Base-by-base conservation (phyloP, 768 basidiomycete species). In the Lactifluus piperatus region DNA sequence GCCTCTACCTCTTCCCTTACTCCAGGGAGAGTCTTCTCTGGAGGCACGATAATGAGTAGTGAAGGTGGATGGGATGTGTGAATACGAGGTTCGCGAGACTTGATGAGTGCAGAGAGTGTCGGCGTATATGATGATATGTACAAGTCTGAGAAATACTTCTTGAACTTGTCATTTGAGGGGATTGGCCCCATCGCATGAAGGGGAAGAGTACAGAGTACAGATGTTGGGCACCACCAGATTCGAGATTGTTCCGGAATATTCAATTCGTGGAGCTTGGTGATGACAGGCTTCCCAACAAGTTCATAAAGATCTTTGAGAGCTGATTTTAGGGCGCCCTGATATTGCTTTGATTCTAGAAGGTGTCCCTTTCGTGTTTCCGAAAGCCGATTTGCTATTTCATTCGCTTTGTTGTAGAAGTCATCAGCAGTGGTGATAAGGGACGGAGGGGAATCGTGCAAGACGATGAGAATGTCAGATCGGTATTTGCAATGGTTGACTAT, bases 141-240 rank as follows among this genome's bases (percentile, higher is more conserved):
- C 2, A 58, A 2, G 36, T 58, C 57, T 2, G 34, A 53, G 51
- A 58, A 58, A 32, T 58, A 53, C 7, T 24, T 41, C 13, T 26
- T 16, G 18, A 5, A 0, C 8, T 3, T 10, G 1, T 14, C 50
- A 5, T 36, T 20, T 0, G 55, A 44, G n/a, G n/a, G n/a, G 24
- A 57, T 26, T 20, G 55, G 55, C 7, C 55, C 56, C 56, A 57
- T 51, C 0, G 56, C 41, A 5, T 57, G 56, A 2, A 57, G 49
- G 6, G 56, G 56, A n/a, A n/a, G n/a, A n/a, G n/a, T n/a, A n/a
- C n/a, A n/a, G n/a, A n/a, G n/a, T n/a, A n/a, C n/a, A n/a, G n/a
- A n/a, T n/a, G n/a, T n/a, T n/a, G n/a, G n/a, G n/a, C n/a, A n/a
- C n/a, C n/a, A n/a, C n/a, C n/a, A n/a, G n/a, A n/a, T n/a, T n/a